phyloP scores from a whole-genome alignment of 345 rosid species.

The Noccaea bulbosa region DNA sequence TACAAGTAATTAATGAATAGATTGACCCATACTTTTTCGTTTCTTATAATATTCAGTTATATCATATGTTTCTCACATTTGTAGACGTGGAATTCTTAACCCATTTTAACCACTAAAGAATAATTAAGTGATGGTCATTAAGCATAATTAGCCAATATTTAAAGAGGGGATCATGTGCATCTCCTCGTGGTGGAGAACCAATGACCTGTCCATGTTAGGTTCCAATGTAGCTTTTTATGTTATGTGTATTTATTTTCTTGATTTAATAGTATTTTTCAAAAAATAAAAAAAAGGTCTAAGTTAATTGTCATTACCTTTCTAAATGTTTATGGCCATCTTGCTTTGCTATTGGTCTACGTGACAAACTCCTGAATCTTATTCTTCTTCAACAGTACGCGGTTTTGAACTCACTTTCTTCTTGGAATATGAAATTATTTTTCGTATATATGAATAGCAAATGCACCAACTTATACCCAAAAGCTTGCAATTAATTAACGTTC shows the following conservation, averaged over 20 bases:
- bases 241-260: background rate
- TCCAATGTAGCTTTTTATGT: slow-evolving; percentile 18
- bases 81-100: slow-evolving; percentile 16
- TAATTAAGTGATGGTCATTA: slow-evolving; percentile 35
- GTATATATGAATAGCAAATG: background rate
- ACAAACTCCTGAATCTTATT: slow-evolving; percentile 45
- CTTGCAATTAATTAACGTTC: background rate
- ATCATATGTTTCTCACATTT: slow-evolving; percentile 8
- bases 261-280: background rate
- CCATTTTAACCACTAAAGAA: slow-evolving; percentile 11
- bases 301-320: slow-evolving; percentile 19
- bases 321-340: slow-evolving; percentile 39
- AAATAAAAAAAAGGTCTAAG: background rate
- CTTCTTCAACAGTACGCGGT: slow-evolving; percentile 21
- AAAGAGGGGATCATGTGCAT: slow-evolving; percentile 49
- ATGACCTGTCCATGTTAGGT: slow-evolving; percentile 44
- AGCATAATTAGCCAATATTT: slow-evolving; percentile 37
- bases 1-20: too few species aligned
- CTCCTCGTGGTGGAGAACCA: slow-evolving; percentile 46
- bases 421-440: slow-evolving; percentile 18
- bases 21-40: too few species aligned
- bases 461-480: slow-evolving; percentile 6
- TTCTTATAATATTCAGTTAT: background rate
- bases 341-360: slow-evolving; percentile 37
- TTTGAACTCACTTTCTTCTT: slow-evolving; percentile 28